Base-by-base conservation (phyloP, 192 early-diverging fungal species). In the Mortierella hygrophila region DNA sequence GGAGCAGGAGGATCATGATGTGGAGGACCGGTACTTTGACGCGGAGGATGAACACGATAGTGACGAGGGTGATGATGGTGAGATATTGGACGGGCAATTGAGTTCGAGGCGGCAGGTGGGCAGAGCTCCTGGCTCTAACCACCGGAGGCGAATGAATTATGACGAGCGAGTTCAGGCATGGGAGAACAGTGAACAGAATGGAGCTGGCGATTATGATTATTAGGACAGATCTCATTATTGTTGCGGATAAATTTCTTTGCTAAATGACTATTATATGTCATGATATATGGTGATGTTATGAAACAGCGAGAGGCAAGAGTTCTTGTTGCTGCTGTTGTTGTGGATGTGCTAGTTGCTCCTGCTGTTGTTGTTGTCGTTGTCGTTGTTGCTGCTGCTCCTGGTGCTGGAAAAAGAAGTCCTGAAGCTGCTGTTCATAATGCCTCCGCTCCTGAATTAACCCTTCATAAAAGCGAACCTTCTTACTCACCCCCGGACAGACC, bases 21-120 rank as follows among this genome's bases (percentile, higher is more conserved):
- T 73, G 8, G 84, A 86, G 37, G 84, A 86, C 52, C 75, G 70
- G 21, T 86, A 71, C 44, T 86, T 86, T 65, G 84, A 86, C 69
- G 75, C 73, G 35, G 83, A 80, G 9, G 82, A 79, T n/a, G 78
- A 76, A 23, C 41, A 44, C 37, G 81, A 41, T 1, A 49, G 60
- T 3, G 70, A 57, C 15, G 79, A 72, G 0, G 77, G 63, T 32
- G 37, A 63, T 26, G 79, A 47, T 69, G 76, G 76, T 23, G 52
- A 20, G 32, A 41, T 21, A 6, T 21, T 40, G 40, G 23, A 60
- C 13, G 26, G 71, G 0, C 44, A 23, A 57, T 54, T 40, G 41
- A 26, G 20, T 11, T 70, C 35, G 23, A 26, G 7, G 52, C 42
- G 29, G n/a, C 68, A 26, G 18, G 29, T 32, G 23, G 49, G n/a